Evolutionary conservation across 352 stramenopile genomes (phyloP), one percentile per base, ranked within the genome.

Genomic region (Pythium inflatum): DNA sequence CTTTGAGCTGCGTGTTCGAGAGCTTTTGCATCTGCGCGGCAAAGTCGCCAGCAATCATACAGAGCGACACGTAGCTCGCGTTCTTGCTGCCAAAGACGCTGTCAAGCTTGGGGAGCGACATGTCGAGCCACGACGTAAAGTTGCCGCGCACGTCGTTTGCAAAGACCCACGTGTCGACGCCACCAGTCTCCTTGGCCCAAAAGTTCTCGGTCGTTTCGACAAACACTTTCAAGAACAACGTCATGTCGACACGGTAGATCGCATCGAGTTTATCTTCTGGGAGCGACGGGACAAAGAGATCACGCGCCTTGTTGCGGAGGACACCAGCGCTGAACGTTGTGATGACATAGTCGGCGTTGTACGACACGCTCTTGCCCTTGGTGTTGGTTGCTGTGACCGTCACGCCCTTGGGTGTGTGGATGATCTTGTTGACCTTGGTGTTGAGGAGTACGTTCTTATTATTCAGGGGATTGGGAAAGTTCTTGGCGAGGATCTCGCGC

Each of bases 391-490:
- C 53, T 8, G 48, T 16, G 20, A 61, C 53, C 2, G 13, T 48
- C 0, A 63, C 55, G 27, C 55, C 55, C 24, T 51, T 53, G 25
- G 31, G 16, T 2, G 25, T 25, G 55, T 63, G 53, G 6, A 38
- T n/a, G 40, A 63, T 63, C 55, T 63, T 63, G 38, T 16, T 50
- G 24, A 63, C 55, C 36, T 25, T 33, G 25, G 38, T 63, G 22
- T 53, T 63, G 38, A 63, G 55, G 28, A 63, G 28, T 12, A 63
- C 38, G 28, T 53, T 51, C 38, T 51, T 53, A 40, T 63, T 63
- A 27, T 2, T 40, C 28, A 63, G 55, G 7, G 55, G 55, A 27
- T 34, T 63, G 22, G 55, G 55, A 27, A 63, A 63, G 40, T 53
- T 38, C 55, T 49, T 53, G 55, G 38, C 55, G 24, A 63, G 55